phyloP scores from a whole-genome alignment of 371 early-diverging fungal species.

The Chytridium lagenaria region DNA sequence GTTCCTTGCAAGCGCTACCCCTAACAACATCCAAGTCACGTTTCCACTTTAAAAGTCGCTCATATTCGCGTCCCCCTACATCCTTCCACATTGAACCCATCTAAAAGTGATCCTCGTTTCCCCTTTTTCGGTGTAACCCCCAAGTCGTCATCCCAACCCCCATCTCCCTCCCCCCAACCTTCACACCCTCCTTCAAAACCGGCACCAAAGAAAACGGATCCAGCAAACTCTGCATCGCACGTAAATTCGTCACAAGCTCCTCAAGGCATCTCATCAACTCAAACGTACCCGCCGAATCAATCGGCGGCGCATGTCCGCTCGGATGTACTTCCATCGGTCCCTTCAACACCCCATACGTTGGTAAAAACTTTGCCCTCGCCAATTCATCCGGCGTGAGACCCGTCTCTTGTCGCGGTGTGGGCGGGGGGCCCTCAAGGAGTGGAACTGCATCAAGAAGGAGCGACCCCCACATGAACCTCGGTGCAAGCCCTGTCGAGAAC shows the following conservation, averaged over 20 bases:
- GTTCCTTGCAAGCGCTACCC: slow-evolving; percentile 37
- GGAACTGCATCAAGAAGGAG: slow-evolving; percentile 4
- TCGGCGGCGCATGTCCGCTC: background rate
- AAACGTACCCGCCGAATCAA: slow-evolving; percentile 37
- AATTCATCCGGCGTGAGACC: background rate
- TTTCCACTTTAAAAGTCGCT: slow-evolving; percentile 15
- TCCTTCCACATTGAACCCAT: too few species aligned
- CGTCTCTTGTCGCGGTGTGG: background rate
- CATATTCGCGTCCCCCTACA: too few species aligned
- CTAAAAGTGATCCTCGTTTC: too few species aligned
- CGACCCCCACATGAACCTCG: slow-evolving; percentile 7
- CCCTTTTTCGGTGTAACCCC: too few species aligned
- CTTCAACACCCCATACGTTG: background rate
- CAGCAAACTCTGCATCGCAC: slow-evolving; percentile 10
- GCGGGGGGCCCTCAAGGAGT: background rate
- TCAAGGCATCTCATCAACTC: slow-evolving; percentile 53
- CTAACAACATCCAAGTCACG: slow-evolving; percentile 27
- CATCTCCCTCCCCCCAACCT: background rate
- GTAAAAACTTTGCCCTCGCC: too few species aligned
- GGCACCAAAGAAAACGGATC: background rate
- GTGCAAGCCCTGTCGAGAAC: background rate
- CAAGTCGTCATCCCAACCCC: slow-evolving; percentile 11
- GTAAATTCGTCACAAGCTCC: slow-evolving; percentile 35
- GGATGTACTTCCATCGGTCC: background rate
- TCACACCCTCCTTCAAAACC: background rate